Evolutionary conservation across 2,329 filamentous ascomycete genomes (phyloP).

Genomic region (Daldinia sp.): DNA sequence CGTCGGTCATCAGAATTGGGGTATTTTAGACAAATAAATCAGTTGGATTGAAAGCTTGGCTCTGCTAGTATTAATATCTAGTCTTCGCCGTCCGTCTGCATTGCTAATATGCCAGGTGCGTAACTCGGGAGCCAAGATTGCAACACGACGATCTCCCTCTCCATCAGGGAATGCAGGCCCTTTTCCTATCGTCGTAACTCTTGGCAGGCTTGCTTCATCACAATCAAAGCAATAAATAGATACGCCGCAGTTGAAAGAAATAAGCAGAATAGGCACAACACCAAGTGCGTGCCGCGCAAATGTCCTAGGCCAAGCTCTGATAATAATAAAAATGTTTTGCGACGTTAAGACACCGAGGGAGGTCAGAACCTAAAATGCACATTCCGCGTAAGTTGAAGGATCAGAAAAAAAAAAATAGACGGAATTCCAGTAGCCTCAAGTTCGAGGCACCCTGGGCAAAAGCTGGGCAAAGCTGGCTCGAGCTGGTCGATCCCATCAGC

Average conservation of each 20-base stretch:
- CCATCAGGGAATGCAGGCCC: slow-evolving; percentile 15
- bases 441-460: slow-evolving; percentile 8
- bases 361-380: slow-evolving; percentile 30
- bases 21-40: slow-evolving; percentile 33
- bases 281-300: slow-evolving; percentile 18
- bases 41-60: slow-evolving; percentile 32
- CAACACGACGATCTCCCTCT: slow-evolving; percentile 31
- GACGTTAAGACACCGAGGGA: slow-evolving; percentile 35
- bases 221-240: slow-evolving; percentile 13
- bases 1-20: slow-evolving; percentile 32
- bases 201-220: slow-evolving; percentile 32
- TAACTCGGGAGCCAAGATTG: slow-evolving; percentile 28
- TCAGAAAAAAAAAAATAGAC: not conserved
- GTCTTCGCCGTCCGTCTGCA: slow-evolving; percentile 28
- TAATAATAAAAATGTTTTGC: slow-evolving; percentile 12
- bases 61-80: slow-evolving; percentile 13
- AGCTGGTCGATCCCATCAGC: slow-evolving; percentile 23
- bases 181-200: slow-evolving; percentile 29
- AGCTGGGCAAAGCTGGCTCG: slow-evolving; percentile 25
- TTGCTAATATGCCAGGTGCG: not conserved
- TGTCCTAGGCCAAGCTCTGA: slow-evolving; percentile 30
- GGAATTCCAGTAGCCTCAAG: slow-evolving; percentile 29
- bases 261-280: not conserved
- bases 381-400: not conserved
- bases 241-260: not conserved